phyloP scores from a whole-genome alignment of 805 yeast species.

The Candida corydali region DNA sequence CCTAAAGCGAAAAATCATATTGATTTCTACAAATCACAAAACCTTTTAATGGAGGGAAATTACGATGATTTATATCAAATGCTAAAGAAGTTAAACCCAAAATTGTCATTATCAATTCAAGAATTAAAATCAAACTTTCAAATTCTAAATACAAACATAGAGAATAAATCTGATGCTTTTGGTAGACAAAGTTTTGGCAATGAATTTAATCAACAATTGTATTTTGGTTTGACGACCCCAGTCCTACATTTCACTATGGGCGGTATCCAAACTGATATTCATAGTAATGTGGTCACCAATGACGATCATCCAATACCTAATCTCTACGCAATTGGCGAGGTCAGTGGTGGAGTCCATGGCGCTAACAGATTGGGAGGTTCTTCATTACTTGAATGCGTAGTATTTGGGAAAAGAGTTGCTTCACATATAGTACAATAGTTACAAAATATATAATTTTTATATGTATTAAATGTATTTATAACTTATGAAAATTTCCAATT shows the following conservation, averaged over 20 bases:
- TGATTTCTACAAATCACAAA: constrained; percentile 42
- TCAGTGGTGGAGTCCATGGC: constrained; percentile 69
- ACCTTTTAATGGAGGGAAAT: constrained; percentile 22
- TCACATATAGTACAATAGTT: constrained; percentile 1
- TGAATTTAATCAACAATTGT: constrained; percentile 21
- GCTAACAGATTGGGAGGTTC: constrained; percentile 58
- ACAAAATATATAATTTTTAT: not conserved
- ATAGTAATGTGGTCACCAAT: constrained; percentile 36
- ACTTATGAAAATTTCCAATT: no score
- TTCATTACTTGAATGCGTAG: constrained; percentile 56
- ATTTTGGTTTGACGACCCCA: constrained; percentile 53
- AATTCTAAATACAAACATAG: constrained; percentile 10
- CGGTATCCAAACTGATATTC: constrained; percentile 53
- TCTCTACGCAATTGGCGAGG: constrained; percentile 62
- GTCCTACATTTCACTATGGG: constrained; percentile 72
- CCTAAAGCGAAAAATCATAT: constrained; percentile 44
- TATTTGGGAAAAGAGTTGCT: constrained; percentile 39
- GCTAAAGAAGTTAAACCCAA: constrained; percentile 13
- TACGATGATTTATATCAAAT: constrained; percentile 15
- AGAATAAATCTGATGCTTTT: constrained; percentile 22
- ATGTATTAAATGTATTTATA: constrained; percentile 1
- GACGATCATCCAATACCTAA: constrained; percentile 35
- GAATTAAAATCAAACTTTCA: constrained; percentile 15
- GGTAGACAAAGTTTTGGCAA: constrained; percentile 30
- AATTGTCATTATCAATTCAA: constrained; percentile 6